A percentile compares a stretch with the other conserved stretches of the same genome.
These are phyloP conservation scores for Seminavis robusta DNA, from an alignment of 108 stramenopile genomes.

Conservation along the genomic window DNA sequence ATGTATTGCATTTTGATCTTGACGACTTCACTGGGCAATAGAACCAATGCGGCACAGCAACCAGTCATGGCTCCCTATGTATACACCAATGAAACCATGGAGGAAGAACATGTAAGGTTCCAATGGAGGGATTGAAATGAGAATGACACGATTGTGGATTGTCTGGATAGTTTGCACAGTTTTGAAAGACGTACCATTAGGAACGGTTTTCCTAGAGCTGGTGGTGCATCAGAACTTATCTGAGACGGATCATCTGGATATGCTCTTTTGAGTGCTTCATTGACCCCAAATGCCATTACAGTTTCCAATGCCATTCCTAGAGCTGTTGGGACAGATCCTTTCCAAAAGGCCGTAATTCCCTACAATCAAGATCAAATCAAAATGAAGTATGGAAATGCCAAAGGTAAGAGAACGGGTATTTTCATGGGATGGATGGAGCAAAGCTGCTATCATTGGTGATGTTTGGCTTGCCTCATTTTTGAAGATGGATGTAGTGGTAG, in stretches of 20 bases:
- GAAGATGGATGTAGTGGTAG: conserved; percentile 44
- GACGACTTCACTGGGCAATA: conserved; percentile 81
- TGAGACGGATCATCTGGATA: conserved; percentile 57
- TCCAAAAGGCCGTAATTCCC: conserved; percentile 65
- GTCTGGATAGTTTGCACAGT: too few species aligned
- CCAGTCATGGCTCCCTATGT: conserved; percentile 75
- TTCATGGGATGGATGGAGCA: not conserved
- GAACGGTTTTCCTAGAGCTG: conserved; percentile 75
- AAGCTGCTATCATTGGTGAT: not conserved
- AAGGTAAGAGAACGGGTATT: not conserved
- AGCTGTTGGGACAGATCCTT: conserved; percentile 84
- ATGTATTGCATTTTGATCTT: conserved; percentile 87
- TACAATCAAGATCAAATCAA: not conserved
- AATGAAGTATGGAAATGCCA: not conserved
- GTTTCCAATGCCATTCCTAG: conserved; percentile 87
- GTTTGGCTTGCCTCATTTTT: conserved; percentile 36
- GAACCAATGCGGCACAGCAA: conserved; percentile 71
- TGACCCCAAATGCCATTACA: conserved; percentile 90
- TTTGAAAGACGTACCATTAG: too few species aligned
- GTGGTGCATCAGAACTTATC: conserved; percentile 17
- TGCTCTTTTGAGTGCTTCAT: conserved; percentile 83
- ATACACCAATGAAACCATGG: too few species aligned
- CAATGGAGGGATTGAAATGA: too few species aligned
- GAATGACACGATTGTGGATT: too few species aligned
- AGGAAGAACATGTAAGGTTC: too few species aligned